Conservation (phyloP, 495 filamentous ascomycete species). For the Penicillium robsamsonii region DNA sequence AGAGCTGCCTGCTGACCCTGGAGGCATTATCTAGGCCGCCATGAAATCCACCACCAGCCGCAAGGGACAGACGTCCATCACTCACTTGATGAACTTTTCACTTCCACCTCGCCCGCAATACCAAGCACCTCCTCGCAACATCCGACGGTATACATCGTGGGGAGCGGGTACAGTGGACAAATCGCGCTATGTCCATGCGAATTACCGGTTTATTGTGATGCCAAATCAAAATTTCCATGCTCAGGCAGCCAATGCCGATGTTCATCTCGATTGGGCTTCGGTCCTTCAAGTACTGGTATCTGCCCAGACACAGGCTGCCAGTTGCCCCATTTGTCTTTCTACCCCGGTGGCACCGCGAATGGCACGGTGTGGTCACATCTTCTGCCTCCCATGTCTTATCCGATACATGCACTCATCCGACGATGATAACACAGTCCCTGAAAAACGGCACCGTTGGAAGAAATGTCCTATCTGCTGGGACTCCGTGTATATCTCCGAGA, state of each 20-base stretch:
- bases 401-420: conserved; percentile 92
- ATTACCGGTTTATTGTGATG: conserved; percentile 94
- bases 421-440: conserved; percentile 56
- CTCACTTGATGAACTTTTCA: conserved; percentile 90
- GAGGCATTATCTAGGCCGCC: conserved; percentile 52
- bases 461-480: conserved; percentile 98
- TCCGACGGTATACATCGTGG: conserved; percentile 71
- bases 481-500: conserved; percentile 79
- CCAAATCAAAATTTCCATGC: conserved; percentile 74
- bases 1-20: conserved; percentile 23
- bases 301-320: conserved; percentile 78
- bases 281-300: conserved; percentile 91
- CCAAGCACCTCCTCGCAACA: conserved; percentile 55
- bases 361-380: conserved; percentile 97
- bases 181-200: conserved; percentile 92
- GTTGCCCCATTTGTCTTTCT: conserved; percentile 91
- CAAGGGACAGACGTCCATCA: conserved; percentile 93
- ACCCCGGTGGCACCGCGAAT: conserved; percentile 91
- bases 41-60: conserved; percentile 82
- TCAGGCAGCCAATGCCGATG: conserved; percentile 83
- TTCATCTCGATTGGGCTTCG: conserved; percentile 85
- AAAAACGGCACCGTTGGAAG: conserved; percentile 79
- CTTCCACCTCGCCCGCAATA: conserved; percentile 73
- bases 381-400: conserved; percentile 89
- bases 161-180: conserved; percentile 87